These are phyloP conservation scores for Coccomyxa subellipsoidea DNA, from an alignment of 163 green algal species.

Conservation along the genomic window DNA sequence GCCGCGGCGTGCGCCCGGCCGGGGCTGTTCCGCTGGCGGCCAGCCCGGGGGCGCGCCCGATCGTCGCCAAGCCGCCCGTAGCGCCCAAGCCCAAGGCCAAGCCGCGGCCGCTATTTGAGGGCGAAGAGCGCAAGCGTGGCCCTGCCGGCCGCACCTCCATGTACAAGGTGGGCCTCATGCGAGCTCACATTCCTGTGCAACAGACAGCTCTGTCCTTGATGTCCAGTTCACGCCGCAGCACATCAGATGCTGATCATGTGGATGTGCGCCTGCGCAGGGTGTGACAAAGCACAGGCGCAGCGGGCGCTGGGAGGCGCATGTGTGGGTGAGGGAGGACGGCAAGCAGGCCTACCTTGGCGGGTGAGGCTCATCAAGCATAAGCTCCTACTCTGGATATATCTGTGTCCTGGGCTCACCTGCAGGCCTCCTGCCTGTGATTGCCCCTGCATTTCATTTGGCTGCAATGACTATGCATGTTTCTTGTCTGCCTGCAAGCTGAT, in stretches of 20 bases:
- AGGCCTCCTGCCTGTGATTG: too few species aligned
- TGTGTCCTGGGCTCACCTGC: too few species aligned
- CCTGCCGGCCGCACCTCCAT: not conserved
- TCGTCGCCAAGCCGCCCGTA: not conserved
- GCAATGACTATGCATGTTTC: too few species aligned
- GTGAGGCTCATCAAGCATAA: slow-evolving; percentile 22
- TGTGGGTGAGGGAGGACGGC: slow-evolving; percentile 58
- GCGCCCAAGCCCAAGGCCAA: slow-evolving; percentile 7
- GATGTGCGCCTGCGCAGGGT: slow-evolving; percentile 6
- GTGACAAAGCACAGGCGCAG: slow-evolving; percentile 57
- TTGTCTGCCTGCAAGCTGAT: slow-evolving; percentile 6
- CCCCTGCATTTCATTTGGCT: too few species aligned
- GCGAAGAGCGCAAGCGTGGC: slow-evolving; percentile 4
- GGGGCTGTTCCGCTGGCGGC: not conserved
- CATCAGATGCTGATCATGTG: not conserved
- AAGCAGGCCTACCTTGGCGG: slow-evolving; percentile 82
- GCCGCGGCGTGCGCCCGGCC: not conserved
- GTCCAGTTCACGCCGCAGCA: not conserved
- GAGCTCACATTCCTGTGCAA: not conserved
- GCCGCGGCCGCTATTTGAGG: not conserved
- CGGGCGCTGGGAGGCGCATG: slow-evolving; percentile 45
- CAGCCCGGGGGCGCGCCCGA: not conserved
- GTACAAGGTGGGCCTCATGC: not conserved
- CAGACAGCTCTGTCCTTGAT: not conserved
- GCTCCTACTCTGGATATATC: too few species aligned